These are phyloP conservation scores for Cenchrus americanus DNA, from an alignment of 176 grass and related monocot species.

Conservation along the genomic window DNA sequence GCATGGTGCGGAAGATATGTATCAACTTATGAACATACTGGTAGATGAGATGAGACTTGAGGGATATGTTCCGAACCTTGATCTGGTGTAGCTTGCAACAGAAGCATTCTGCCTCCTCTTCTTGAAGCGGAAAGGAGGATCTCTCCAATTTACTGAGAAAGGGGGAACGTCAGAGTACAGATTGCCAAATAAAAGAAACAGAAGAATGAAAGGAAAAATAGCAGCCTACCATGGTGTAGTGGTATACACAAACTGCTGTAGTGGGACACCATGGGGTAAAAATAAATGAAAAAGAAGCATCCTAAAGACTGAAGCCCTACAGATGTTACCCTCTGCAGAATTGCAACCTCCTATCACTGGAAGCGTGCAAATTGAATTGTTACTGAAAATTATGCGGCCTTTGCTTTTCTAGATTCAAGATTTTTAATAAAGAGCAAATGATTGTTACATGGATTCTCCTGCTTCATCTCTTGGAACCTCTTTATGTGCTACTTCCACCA, in stretches of 20 bases:
- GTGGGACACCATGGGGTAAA: neutral
- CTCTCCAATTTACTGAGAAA: neutral
- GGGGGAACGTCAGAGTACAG: neutral
- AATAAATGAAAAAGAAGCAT: too few relatives aligned
- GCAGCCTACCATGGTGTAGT: too few relatives aligned
- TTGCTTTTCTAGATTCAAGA: neutral
- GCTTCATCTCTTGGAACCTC: neutral
- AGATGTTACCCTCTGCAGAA: neutral
- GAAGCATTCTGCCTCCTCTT: neutral
- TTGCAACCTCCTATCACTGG: neutral
- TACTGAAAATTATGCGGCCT: neutral
- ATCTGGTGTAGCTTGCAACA: conserved; percentile 49
- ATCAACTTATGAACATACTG: conserved; percentile 61
- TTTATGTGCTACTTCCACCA: neutral
- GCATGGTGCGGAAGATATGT: conserved; percentile 56
- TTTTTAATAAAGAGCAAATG: neutral
- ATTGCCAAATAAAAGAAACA: neutral
- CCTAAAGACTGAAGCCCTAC: too few relatives aligned
- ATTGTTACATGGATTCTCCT: neutral
- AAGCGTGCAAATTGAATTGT: neutral
- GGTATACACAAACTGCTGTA: too few relatives aligned
- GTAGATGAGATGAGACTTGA: conserved; percentile 66
- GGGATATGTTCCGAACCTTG: conserved; percentile 68
- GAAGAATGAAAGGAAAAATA: neutral
- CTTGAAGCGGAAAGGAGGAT: neutral